Evolutionary conservation across 2,329 filamentous ascomycete species (phyloP).

Genomic region (Drechslera avenae): DNA sequence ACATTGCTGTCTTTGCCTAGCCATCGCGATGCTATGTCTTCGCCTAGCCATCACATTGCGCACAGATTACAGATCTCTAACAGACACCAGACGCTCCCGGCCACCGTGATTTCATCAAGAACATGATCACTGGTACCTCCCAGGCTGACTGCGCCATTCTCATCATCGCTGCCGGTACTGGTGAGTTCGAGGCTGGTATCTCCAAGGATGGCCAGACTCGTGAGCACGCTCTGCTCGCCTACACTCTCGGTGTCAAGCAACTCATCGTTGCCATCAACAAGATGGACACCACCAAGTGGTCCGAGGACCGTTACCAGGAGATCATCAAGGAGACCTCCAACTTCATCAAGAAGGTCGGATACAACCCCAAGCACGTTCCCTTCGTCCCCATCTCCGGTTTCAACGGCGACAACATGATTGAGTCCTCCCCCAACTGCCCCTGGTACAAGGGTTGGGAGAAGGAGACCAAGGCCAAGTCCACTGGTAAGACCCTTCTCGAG

Average conservation of each 20-base stretch:
- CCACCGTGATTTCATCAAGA: constrained; percentile 99
- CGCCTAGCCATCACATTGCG: background rate
- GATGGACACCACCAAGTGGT: constrained; percentile 99
- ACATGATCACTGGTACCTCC: constrained; percentile 99
- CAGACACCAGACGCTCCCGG: constrained; percentile 73
- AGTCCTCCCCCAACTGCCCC: constrained; percentile 86
- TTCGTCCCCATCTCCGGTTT: constrained; percentile 99
- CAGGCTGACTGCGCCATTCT: constrained; percentile 99
- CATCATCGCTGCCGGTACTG: constrained; percentile 99
- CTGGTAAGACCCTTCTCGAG: constrained; percentile 98
- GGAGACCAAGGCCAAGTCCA: constrained; percentile 89
- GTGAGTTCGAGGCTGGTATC: constrained; percentile 99
- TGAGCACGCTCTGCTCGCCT: constrained; percentile 99
- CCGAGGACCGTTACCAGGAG: constrained; percentile 93
- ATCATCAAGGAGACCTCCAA: constrained; percentile 99
- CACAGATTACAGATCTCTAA: constrained; percentile 11
- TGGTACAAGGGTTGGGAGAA: constrained; percentile 99
- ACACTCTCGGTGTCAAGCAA: constrained; percentile 99
- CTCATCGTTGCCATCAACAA: constrained; percentile 99
- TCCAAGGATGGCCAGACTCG: constrained; percentile 99
- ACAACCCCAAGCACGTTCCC: constrained; percentile 98
- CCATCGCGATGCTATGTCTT: too few species aligned
- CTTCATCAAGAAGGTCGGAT: constrained; percentile 99
- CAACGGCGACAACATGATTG: constrained; percentile 99
- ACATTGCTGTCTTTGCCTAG: background rate